Evolutionary conservation across 805 yeast species (phyloP).

Genomic region (Candida succiphila): DNA sequence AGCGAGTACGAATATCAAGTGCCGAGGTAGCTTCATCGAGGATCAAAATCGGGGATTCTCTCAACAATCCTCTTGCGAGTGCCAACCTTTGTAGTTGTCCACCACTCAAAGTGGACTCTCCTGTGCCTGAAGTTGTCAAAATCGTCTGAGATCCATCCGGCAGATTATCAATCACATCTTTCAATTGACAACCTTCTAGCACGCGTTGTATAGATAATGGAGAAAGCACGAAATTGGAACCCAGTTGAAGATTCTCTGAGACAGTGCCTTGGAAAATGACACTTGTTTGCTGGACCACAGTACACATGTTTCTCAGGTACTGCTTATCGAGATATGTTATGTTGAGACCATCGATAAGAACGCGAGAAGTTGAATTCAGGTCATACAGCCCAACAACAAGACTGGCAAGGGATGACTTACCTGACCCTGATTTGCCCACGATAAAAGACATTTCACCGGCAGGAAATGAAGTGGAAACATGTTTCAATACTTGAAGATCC

Average conservation of each 20-base stretch:
- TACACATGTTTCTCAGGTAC: slow-evolving; percentile 55
- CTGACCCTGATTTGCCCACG: slow-evolving; percentile 87
- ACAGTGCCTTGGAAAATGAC: slow-evolving; percentile 56
- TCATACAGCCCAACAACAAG: slow-evolving; percentile 53
- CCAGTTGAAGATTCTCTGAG: slow-evolving; percentile 52
- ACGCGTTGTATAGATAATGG: slow-evolving; percentile 27
- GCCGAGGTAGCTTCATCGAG: slow-evolving; percentile 87
- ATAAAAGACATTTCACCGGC: slow-evolving; percentile 45
- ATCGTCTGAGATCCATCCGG: slow-evolving; percentile 47
- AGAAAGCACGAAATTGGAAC: slow-evolving; percentile 19
- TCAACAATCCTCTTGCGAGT: slow-evolving; percentile 69
- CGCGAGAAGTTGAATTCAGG: slow-evolving; percentile 28
- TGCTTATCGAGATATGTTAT: slow-evolving; percentile 29
- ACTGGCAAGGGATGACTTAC: slow-evolving; percentile 75
- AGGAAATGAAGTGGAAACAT: slow-evolving; percentile 35
- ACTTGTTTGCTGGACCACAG: slow-evolving; percentile 67
- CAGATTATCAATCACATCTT: slow-evolving; percentile 34
- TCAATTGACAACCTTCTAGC: slow-evolving; percentile 40
- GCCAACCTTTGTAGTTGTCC: slow-evolving; percentile 86
- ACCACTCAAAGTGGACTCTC: slow-evolving; percentile 57
- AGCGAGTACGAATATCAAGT: slow-evolving; percentile 46
- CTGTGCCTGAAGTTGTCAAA: slow-evolving; percentile 28
- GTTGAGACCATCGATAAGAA: slow-evolving; percentile 46
- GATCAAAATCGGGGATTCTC: slow-evolving; percentile 66
- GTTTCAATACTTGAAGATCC: slow-evolving; percentile 32